Evolutionary conservation across 352 stramenopile species (phyloP), one percentile per base, ranked within the genome.

Genomic region (Phytophthora sp.): DNA sequence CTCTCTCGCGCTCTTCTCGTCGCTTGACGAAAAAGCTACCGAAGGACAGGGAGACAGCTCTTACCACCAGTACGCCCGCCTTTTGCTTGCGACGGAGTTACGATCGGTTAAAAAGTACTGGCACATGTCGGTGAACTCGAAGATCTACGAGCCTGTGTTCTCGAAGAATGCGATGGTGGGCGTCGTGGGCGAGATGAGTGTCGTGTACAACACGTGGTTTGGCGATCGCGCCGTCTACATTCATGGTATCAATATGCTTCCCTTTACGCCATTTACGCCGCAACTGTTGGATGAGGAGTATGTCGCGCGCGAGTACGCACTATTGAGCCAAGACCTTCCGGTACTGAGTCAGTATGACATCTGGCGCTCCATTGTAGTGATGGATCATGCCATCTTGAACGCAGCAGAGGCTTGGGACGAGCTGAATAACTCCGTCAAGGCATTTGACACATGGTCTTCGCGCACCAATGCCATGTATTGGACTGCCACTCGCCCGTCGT

Each of bases 91-190:
- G 7, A 95, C 84, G 35, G 96, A 99, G 76, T 55, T 99, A 27
- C 95, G 93, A 4, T 92, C 92, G 16, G 89, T 94, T 24, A 94
- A 98, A 68, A 96, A 86, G 44, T 99, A 99, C 82, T 99, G 96
- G 95, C 97, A 99, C 57, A 98, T 99, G 80, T 51, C 63, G 20
- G 35, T 75, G 31, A 84, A 89, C 71, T 89, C 83, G 27, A 61
- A 79, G 35, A 89, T 93, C 39, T 94, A 94, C 68, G 84, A 91
- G 52, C 78, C 82, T 4, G 50, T 78, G 7, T 96, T 94, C 57
- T 76, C 86, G 18, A 69, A 80, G 57, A 93, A 94, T 64, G 74
- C 76, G 29, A 94, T 96, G 82, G 80, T 92, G 27, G 89, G 88
- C 18, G 82, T 93, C 30, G 74, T 94, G 5, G 86, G 83, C 23